Conservation (phyloP, 345 rosid species). For the Syzygium oleosum region DNA sequence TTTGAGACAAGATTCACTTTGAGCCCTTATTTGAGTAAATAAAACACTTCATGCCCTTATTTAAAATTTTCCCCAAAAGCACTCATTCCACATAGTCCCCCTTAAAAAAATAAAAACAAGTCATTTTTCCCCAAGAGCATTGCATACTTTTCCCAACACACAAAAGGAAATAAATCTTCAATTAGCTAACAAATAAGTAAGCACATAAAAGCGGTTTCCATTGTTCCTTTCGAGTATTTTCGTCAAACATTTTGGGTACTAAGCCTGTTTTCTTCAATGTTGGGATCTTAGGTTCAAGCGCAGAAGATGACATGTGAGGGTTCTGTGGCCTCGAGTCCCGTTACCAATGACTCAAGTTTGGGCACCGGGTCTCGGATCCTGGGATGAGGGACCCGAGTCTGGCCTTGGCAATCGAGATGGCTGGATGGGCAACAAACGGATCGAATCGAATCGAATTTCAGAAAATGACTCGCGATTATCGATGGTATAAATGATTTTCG, state of each 20-base stretch:
- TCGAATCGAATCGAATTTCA: neutral
- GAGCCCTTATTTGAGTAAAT: too few species aligned
- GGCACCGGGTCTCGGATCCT: accelerated
- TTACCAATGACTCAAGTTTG: neutral
- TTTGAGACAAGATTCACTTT: too few species aligned
- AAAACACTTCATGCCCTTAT: too few species aligned
- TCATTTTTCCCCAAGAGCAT: neutral
- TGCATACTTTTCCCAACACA: neutral
- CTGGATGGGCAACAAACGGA: neutral
- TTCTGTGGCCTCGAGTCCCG: accelerated
- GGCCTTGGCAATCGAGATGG: accelerated
- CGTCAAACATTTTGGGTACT: too few species aligned
- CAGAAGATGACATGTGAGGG: accelerated
- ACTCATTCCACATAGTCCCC: too few species aligned
- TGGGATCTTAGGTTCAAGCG: accelerated
- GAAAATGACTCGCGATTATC: neutral
- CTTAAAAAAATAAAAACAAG: neutral
- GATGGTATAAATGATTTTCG: neutral
- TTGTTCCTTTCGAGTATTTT: neutral
- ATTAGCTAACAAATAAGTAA: neutral
- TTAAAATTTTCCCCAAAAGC: too few species aligned
- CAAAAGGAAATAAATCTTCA: neutral
- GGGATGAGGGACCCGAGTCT: accelerated
- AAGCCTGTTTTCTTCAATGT: neutral
- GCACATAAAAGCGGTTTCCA: neutral